A percentile compares a stretch with the other conserved stretches of the same genome.
Conservation (phyloP, 176 grass and related monocot species). For the Oryza meyeriana region DNA sequence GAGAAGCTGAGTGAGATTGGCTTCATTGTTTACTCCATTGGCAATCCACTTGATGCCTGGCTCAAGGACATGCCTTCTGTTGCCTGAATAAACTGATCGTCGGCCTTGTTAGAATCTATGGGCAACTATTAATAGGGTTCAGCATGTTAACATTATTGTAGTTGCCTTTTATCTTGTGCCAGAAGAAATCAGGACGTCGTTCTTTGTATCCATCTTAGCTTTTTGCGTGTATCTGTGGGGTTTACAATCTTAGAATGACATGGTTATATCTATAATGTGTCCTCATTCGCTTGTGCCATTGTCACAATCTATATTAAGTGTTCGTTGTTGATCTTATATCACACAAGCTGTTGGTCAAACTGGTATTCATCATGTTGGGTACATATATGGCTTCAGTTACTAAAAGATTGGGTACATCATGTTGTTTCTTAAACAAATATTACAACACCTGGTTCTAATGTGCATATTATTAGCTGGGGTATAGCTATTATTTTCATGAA, state of each 20-base stretch:
- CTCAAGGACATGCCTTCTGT: conserved; percentile 74
- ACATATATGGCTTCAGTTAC: too few relatives aligned
- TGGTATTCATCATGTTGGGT: too few relatives aligned
- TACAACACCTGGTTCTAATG: too few relatives aligned
- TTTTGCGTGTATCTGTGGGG: too few relatives aligned
- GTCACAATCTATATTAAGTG: background rate
- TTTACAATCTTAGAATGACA: conserved; percentile 10
- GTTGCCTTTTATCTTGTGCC: too few relatives aligned
- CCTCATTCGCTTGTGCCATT: conserved; percentile 11
- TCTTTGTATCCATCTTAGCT: too few relatives aligned
- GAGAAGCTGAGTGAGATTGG: conserved; percentile 67
- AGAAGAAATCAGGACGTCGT: too few relatives aligned
- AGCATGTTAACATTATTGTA: background rate
- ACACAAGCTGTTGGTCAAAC: too few relatives aligned
- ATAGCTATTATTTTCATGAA: too few relatives aligned
- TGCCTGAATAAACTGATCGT: conserved; percentile 33
- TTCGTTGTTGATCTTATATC: background rate
- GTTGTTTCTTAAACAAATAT: too few relatives aligned
- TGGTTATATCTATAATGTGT: background rate
- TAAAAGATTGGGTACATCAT: too few relatives aligned
- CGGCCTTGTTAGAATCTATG: background rate
- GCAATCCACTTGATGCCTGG: conserved; percentile 65
- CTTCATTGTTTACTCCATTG: conserved; percentile 74
- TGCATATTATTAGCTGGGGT: too few relatives aligned
- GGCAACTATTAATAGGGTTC: conserved; percentile 24